Base-by-base conservation (phyloP, 192 early-diverging fungal genomes). In the Podila epigama region DNA sequence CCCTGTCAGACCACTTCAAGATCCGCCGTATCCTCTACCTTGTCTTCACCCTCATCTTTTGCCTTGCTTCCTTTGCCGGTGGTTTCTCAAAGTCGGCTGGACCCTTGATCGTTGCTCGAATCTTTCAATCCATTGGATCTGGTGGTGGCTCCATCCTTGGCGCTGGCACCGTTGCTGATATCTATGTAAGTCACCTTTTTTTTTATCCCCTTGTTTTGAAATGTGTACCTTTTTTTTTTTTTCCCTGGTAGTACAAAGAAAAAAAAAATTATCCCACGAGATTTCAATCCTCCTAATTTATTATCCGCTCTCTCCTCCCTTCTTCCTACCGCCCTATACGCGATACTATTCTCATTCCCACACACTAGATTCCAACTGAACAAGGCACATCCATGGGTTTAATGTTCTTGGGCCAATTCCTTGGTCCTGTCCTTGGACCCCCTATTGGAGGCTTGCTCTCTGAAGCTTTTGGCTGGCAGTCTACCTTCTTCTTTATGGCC, bases 361-460 rank as follows among this genome's bases (percentile, higher is more conserved):
- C 18, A 53, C 6, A 54, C n/a, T 54, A 77, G 73, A 20, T 42
- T 5, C 73, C 73, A 5, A 60, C 67, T 55, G 73, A 77, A 22
- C 73, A 77, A 68, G 73, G 73, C 41, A 77, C 73, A 27, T 63
- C 66, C 27, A 77, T 77, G 73, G 73, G 73, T 31, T 41, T 77
- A 13, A 68, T 77, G 66, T 77, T 77, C 41, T 44, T 77, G 40
- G 73, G 73, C 4, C 73, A 77, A 42, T 77, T 68, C 66, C 58
- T 79, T 12, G 68, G 69, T n/a, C 68, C 68, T 31, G 63, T 70
- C 50, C 36, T 70, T 20, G 75, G 69, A 59, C 77, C 80, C 8
- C 83, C 81, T 13, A 69, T 86, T 34, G 84, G 84, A 20, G 84
- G 84, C n/a, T 52, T 86, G 16, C 68, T 86, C 20, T 70, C 81